Evolutionary conservation across 805 yeast species (phyloP), one percentile per base, ranked within the genome.

Genomic region (Kodamaea neixiangensis): DNA sequence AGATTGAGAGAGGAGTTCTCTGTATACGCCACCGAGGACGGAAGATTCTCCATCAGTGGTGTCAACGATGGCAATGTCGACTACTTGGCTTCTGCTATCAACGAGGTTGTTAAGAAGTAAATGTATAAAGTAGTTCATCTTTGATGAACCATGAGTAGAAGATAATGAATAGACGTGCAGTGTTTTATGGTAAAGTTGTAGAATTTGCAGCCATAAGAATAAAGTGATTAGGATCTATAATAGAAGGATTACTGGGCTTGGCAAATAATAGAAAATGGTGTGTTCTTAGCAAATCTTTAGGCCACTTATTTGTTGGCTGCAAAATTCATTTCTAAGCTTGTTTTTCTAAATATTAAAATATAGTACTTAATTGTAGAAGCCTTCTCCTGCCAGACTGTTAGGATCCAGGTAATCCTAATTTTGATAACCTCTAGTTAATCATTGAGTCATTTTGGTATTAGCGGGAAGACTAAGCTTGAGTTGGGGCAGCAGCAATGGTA

Each of bases 31-130:
- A 90, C 97, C 22, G 79, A 83, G 55, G 94, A 91, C 68, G 98
- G 98, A 35, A 85, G 99, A 66, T 83, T 93, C 66, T 87, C 96
- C 47, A 83, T 93, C 63, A 89, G 96, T 39, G 98, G 98, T 35
- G 78, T 94, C 59, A 90, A 88, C 68, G 82, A 86, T 44, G 69
- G 73, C 50, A 93, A 93, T 66, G 92, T 93, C 51, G 87, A 85
- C 56, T 82, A 85, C 68, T 75, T 84, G 65, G 89, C 89, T 34
- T 72, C 80, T 56, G 80, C 84, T 31, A 80, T 83, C 64, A 76
- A 81, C 64, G 73, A 76, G 63, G 83, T 80, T 43, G 73, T 77
- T 47, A 60, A 57, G 51, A 61, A 62, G 58, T 63, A 56, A 17
- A 19, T 34, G 40, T 42, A 25, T 45, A 31, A 44, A 40, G 47